phyloP scores from a whole-genome alignment of 495 filamentous ascomycete species.

The Annulohypoxylon bovei region DNA sequence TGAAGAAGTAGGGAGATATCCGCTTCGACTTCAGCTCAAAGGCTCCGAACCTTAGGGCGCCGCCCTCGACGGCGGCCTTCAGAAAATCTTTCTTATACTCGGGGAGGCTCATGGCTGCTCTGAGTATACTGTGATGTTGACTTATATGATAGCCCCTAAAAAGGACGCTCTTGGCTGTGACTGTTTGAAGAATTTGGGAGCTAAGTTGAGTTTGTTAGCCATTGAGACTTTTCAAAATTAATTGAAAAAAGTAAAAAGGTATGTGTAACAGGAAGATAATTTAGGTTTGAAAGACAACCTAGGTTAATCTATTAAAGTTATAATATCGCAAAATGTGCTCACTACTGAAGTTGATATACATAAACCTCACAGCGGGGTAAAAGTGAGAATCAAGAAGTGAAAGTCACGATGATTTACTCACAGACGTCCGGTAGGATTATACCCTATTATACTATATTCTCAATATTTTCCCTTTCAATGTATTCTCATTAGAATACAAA shows the following conservation, averaged over 20 bases:
- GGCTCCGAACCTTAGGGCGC: conserved; percentile 86
- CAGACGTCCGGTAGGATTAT: not conserved
- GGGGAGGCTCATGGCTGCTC: conserved; percentile 61
- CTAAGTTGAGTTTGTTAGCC: conserved; percentile 3
- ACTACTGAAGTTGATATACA: not conserved
- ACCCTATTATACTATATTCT: not conserved
- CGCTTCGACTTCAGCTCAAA: conserved; percentile 93
- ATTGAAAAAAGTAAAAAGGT: too few relatives aligned
- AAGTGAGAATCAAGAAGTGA: not conserved
- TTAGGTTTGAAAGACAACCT: not conserved
- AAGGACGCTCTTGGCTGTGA: not conserved
- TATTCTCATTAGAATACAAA: not conserved
- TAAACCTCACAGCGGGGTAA: conserved; percentile 7
- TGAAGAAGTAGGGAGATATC: conserved; percentile 98
- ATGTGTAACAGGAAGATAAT: not conserved
- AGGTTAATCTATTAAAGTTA: not conserved
- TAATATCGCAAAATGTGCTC: not conserved
- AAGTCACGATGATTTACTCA: not conserved
- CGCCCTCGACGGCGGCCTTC: conserved; percentile 72
- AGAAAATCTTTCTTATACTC: conserved; percentile 74
- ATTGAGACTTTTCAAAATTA: not conserved
- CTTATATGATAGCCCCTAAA: not conserved
- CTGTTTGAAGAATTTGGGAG: not conserved
- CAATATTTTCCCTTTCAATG: not conserved
- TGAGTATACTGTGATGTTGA: not conserved